Evolutionary conservation across 2,329 filamentous ascomycete species (phyloP), one percentile per base, ranked within the genome.

Genomic region (Colletotrichum falcatum): DNA sequence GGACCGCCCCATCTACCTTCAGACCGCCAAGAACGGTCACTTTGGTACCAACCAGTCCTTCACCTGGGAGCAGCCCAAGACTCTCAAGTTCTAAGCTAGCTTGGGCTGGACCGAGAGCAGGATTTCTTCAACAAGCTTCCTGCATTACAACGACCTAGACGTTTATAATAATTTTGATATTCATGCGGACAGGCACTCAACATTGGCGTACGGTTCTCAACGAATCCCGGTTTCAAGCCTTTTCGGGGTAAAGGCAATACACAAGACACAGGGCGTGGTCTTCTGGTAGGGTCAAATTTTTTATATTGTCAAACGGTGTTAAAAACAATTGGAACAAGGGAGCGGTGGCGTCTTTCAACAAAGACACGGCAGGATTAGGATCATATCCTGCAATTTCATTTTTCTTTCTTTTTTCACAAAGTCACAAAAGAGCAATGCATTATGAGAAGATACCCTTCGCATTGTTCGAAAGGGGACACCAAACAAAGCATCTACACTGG

Each of bases 21-120:
- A 95, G 88, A 99, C 96, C 70, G 96, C 96, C 86, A 98, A 98
- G 93, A 98, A 98, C 87, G 96, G 96, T 78, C 96, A 99, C 90
- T 99, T 99, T 86, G 88, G 88, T 76, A 97, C 94, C 85, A 96
- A 98, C 93, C 96, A 97, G 90, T 87, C 84, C 84, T 99, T 99
- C 90, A 90, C 87, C 85, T 99, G 96, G 96, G 96, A 99, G 91
- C 90, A 98, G 90, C 95, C 96, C 80, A 98, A 97, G 93, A 79
- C 88, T 77, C 93, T 99, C 80, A 95, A 93, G 86, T 92, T 94
- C 85, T 98, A 97, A 90, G 82, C 78, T 51, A 60, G 58, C 42
- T 51, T 26, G 42, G 56, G 37, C 59, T 61, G 56, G 56, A 65
- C 61, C 39, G 49, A 62, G 56, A 62, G 66, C 72, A 71, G 70